phyloP scores from a whole-genome alignment of 768 basidiomycete species.

The Mycena metata region DNA sequence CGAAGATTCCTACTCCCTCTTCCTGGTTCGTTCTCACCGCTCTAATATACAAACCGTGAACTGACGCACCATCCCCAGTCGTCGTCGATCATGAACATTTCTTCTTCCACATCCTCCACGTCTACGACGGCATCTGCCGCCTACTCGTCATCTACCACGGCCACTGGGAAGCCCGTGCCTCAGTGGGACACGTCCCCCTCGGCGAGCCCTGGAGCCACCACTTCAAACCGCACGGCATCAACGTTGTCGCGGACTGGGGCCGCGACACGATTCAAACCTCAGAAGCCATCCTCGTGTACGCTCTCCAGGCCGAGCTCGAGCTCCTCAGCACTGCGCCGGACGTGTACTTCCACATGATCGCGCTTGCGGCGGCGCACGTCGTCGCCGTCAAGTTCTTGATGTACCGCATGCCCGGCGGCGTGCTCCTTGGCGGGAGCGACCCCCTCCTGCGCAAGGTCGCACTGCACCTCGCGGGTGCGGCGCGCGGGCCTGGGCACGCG shows the following conservation, averaged over 20 bases:
- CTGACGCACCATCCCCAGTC: slow-evolving; percentile 42
- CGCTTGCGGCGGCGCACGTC: slow-evolving; percentile 46
- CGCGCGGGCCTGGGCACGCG: slow-evolving; percentile 11
- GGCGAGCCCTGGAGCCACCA: slow-evolving; percentile 14
- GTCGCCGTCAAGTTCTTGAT: slow-evolving; percentile 51
- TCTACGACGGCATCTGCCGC: slow-evolving; percentile 53
- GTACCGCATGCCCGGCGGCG: background rate
- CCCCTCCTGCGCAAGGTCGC: slow-evolving; percentile 11
- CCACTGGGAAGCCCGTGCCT: slow-evolving; percentile 36
- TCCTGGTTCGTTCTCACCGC: slow-evolving; percentile 14
- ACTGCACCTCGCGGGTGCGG: background rate
- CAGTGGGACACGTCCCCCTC: slow-evolving; percentile 4
- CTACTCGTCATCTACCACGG: slow-evolving; percentile 52
- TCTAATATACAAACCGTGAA: background rate
- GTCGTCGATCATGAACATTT: slow-evolving; percentile 54
- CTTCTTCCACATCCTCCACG: slow-evolving; percentile 50
- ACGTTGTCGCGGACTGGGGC: slow-evolving; percentile 53
- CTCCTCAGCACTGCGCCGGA: slow-evolving; percentile 17
- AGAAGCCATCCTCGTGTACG: slow-evolving; percentile 51
- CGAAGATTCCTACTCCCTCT: slow-evolving; percentile 28
- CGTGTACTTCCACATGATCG: slow-evolving; percentile 48
- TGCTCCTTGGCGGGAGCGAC: slow-evolving; percentile 20
- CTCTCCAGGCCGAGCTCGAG: slow-evolving; percentile 47
- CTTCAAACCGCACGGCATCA: slow-evolving; percentile 50
- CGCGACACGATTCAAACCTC: slow-evolving; percentile 52